Base-by-base conservation (phyloP, 495 filamentous ascomycete species). In the Astrothelium macrocarpum region DNA sequence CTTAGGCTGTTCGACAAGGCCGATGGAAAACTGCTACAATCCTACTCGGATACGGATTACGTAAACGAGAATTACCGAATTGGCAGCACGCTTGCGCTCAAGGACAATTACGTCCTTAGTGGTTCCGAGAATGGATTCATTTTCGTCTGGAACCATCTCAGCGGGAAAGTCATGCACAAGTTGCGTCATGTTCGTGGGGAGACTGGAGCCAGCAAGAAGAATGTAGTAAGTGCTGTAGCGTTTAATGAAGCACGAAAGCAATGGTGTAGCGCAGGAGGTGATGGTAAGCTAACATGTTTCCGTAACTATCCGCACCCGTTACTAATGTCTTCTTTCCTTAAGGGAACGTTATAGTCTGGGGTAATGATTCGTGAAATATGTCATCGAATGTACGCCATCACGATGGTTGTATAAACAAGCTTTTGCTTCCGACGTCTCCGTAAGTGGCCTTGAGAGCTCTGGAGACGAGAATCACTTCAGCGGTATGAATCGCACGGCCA, bases 141-240 rank as follows among this genome's bases (percentile, higher is more conserved):
- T 20, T 90, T 88, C 80, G 90, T 86, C 14, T 97, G 93, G 90
- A 92, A 96, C 81, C 71, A 95, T n/a, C 68, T 96, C 59, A 87
- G 79, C 43, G 93, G 91, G 1, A 83, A 85, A 61, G 70, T 87
- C 43, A 78, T 87, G 65, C 65, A 73, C 58, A 59, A 62, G 62
- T 65, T 75, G n/a, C 64, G 64, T 64, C 74, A 75, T 64, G 69
- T 62, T 53, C 32, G 25, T 5, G 61, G 26, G 43, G 59, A 62
- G 58, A 71, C 79, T 43, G 82, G 70, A 82, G 85, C 80, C 70
- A 83, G 76, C 7, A 81, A 82, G 12, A 87, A 81, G 74, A 61
- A 82, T 75, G 75, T 80, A 66, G 69, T 76, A 12, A 69, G 74
- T 75, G 58, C 74, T 78, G 82, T 95, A 60, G 85, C 89, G 18